A percentile compares a stretch with the other conserved stretches of the same genome.
phyloP scores from a whole-genome alignment of 768 basidiomycete genomes.

The Phlebiopsis gigantea region DNA sequence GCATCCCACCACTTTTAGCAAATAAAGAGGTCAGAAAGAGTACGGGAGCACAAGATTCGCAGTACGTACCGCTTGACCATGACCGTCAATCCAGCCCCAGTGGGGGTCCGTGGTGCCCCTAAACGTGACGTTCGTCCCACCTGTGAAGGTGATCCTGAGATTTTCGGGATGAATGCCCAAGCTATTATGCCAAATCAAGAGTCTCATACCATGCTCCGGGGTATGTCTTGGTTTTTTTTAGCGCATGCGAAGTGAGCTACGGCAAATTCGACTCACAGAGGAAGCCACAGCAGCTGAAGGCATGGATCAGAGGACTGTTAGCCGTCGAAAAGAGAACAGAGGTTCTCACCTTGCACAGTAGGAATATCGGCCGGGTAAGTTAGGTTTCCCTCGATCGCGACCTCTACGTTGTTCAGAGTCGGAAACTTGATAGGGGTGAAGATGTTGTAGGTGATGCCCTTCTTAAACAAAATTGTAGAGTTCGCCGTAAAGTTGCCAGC shows the following conservation, averaged over 20 bases:
- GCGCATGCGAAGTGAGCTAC: neutral
- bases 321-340: neutral
- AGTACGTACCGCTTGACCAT: slow-evolving; percentile 38
- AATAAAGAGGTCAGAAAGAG: neutral
- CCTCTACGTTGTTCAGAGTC: slow-evolving; percentile 48
- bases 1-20: slow-evolving; percentile 62
- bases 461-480: slow-evolving; percentile 50
- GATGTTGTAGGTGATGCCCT: slow-evolving; percentile 55
- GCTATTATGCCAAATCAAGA: too few relatives aligned
- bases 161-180: too few relatives aligned
- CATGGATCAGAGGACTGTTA: neutral
- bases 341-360: slow-evolving; percentile 38
- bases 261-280: slow-evolving; percentile 29
- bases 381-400: slow-evolving; percentile 52
- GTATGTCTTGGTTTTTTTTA: slow-evolving; percentile 25
- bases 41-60: neutral
- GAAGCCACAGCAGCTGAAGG: slow-evolving; percentile 29
- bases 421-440: slow-evolving; percentile 57
- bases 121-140: slow-evolving; percentile 54
- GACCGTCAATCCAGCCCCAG: slow-evolving; percentile 63
- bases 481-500: slow-evolving; percentile 25
- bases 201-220: slow-evolving; percentile 38
- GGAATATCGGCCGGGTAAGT: slow-evolving; percentile 49
- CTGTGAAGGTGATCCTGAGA: slow-evolving; percentile 47
- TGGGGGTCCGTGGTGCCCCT: slow-evolving; percentile 47